Evolutionary conservation across 495 filamentous ascomycete species (phyloP).

Genomic region (Podospora pseudocomata): DNA sequence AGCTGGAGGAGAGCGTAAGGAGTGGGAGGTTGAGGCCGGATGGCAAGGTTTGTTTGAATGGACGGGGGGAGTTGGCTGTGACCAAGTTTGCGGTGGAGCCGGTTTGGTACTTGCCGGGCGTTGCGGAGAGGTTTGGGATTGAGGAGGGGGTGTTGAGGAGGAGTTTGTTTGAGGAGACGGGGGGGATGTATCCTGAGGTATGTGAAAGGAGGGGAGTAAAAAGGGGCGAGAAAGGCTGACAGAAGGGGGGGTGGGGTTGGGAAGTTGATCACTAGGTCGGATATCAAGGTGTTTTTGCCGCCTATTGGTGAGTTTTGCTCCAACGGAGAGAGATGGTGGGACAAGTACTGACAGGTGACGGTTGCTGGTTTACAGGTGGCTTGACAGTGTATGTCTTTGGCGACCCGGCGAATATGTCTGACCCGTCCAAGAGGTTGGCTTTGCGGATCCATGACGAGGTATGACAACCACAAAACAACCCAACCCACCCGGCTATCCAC

Average conservation of each 20-base stretch:
- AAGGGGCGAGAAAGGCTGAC: not conserved
- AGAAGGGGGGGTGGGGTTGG: not conserved
- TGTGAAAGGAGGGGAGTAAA: not conserved
- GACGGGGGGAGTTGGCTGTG: conserved; percentile 79
- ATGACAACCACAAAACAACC: conserved; percentile 14
- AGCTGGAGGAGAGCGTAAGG: conserved; percentile 83
- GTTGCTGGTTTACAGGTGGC: conserved; percentile 55
- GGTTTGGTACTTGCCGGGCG: conserved; percentile 92
- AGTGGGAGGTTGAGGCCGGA: conserved; percentile 78
- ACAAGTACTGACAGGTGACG: not conserved
- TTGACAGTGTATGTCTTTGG: conserved; percentile 97
- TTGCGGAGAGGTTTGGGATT: conserved; percentile 92
- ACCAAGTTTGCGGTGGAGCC: conserved; percentile 97
- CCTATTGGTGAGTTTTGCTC: conserved; percentile 61
- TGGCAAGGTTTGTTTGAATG: conserved; percentile 85
- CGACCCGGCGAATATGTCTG: conserved; percentile 86
- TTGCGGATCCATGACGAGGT: conserved; percentile 91
- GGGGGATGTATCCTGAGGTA: conserved; percentile 81
- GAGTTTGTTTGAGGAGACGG: conserved; percentile 90
- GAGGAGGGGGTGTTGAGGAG: conserved; percentile 85
- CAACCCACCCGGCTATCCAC: not conserved
- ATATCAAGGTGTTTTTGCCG: conserved; percentile 94
- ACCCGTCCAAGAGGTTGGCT: conserved; percentile 77
- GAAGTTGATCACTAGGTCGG: conserved; percentile 79
- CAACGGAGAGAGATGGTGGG: not conserved